These are phyloP conservation scores for Exophiala sp. DNA, from an alignment of 2,329 filamentous ascomycete genomes.

Conservation along the genomic window DNA sequence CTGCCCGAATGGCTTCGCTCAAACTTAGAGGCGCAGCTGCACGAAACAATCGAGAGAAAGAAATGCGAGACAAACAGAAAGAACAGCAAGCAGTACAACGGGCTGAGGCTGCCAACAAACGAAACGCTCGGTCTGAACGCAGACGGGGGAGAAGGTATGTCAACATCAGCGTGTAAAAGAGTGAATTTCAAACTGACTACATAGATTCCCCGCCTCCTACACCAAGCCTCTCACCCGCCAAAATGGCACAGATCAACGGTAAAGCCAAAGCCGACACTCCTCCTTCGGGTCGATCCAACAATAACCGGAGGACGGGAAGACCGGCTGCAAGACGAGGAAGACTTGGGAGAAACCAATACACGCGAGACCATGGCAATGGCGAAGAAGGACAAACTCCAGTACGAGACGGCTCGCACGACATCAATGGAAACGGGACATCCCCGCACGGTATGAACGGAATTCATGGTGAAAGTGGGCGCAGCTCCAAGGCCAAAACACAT, in stretches of 20 bases:
- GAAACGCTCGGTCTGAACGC: slow-evolving; percentile 75
- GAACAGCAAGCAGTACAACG: slow-evolving; percentile 65
- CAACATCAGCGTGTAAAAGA: not conserved
- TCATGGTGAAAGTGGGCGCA: slow-evolving; percentile 51
- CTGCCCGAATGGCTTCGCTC: slow-evolving; percentile 40
- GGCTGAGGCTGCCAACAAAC: slow-evolving; percentile 68
- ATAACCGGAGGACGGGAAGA: slow-evolving; percentile 58
- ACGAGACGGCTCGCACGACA: slow-evolving; percentile 29
- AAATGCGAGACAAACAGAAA: slow-evolving; percentile 48
- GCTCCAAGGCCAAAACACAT: slow-evolving; percentile 55
- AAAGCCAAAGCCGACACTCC: slow-evolving; percentile 41
- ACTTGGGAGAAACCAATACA: slow-evolving; percentile 73
- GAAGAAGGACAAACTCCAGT: slow-evolving; percentile 39
- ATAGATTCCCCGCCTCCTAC: slow-evolving; percentile 68
- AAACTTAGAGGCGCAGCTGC: slow-evolving; percentile 53
- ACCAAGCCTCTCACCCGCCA: slow-evolving; percentile 49
- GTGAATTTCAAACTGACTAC: slow-evolving; percentile 1
- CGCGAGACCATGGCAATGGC: slow-evolving; percentile 62
- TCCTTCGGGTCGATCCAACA: slow-evolving; percentile 38
- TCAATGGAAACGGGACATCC: slow-evolving; percentile 28
- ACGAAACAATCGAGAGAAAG: slow-evolving; percentile 50
- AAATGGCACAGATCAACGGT: slow-evolving; percentile 37
- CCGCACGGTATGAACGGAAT: slow-evolving; percentile 47
- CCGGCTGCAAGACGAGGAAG: slow-evolving; percentile 62
- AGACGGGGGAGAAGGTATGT: slow-evolving; percentile 71